A percentile compares a stretch with the other conserved stretches of the same genome.
phyloP scores from a whole-genome alignment of 1,284 basidiomycete species.

The Anthracocystis walkeri region DNA sequence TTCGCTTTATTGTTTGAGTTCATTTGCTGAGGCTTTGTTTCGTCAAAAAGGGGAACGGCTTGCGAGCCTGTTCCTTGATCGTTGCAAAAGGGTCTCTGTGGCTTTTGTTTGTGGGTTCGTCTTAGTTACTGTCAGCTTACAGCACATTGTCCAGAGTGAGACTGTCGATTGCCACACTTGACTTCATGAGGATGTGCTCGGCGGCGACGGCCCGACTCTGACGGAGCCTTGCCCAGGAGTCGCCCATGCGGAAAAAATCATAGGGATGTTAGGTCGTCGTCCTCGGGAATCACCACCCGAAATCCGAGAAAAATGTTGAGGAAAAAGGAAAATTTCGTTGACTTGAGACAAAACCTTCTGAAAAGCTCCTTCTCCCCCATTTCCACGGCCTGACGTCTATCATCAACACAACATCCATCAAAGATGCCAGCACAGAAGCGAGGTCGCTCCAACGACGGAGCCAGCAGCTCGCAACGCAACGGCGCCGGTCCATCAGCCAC shows the following conservation, averaged over 20 bases:
- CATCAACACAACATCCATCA: background rate
- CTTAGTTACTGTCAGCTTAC: no score
- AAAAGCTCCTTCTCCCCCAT: background rate
- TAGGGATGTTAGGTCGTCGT: background rate
- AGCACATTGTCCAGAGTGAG: no score
- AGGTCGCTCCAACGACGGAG: constrained; percentile 12
- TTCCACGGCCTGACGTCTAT: background rate
- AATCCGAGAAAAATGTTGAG: constrained; percentile 5
- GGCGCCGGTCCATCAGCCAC: constrained; percentile 33
- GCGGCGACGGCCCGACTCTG: no score
- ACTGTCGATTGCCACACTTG: no score
- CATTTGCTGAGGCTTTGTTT: no score
- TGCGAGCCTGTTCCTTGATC: no score
- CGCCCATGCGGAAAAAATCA: background rate
- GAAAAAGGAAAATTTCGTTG: constrained; percentile 19
- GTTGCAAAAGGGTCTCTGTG: no score
- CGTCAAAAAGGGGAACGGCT: no score
- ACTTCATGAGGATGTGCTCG: no score
- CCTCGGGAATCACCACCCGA: background rate
- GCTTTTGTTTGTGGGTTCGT: no score
- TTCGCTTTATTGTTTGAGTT: no score
- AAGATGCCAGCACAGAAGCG: constrained; percentile 41
- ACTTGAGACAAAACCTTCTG: background rate
- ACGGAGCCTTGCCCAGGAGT: no score
- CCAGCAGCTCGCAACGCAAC: constrained; percentile 9